Conservation (phyloP, 495 filamentous ascomycete genomes). For the Xylaria flabelliformis region DNA sequence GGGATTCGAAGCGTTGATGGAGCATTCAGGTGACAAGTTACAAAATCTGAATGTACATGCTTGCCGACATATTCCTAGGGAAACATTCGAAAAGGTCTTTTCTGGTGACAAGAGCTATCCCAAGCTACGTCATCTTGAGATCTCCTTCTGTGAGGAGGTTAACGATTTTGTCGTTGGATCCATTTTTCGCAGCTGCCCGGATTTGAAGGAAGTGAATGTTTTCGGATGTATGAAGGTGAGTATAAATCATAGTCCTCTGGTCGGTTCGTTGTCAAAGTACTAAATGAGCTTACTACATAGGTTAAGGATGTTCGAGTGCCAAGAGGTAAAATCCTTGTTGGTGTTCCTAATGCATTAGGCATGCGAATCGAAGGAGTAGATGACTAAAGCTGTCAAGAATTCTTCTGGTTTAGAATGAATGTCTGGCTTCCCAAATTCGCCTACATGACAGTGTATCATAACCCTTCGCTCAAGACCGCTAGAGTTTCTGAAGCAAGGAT, state of each 20-base stretch:
- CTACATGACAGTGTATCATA: not conserved
- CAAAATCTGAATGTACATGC: constrained; percentile 72
- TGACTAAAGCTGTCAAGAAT: not conserved
- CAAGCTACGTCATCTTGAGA: constrained; percentile 69
- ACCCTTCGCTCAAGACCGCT: not conserved
- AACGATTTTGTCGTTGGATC: constrained; percentile 75
- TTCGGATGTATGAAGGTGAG: constrained; percentile 79
- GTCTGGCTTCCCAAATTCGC: not conserved
- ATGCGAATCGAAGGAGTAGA: constrained; percentile 59
- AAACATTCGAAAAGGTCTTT: constrained; percentile 76
- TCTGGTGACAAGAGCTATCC: constrained; percentile 64
- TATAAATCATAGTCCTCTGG: constrained; percentile 1
- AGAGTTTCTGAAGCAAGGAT: not conserved
- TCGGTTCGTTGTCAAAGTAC: not conserved
- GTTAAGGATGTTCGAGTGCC: constrained; percentile 74
- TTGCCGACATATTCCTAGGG: constrained; percentile 75
- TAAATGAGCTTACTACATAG: constrained; percentile 35
- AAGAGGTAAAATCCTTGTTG: constrained; percentile 75
- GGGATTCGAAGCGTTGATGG: constrained; percentile 81
- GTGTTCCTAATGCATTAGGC: constrained; percentile 70
- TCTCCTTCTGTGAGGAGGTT: constrained; percentile 77
- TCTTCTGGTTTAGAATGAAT: not conserved
- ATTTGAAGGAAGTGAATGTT: constrained; percentile 72
- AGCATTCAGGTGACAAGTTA: constrained; percentile 73
- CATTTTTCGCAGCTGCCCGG: constrained; percentile 78